These are phyloP conservation scores for Paraphoma chrysanthemicola DNA, from an alignment of 2,329 filamentous ascomycete species.

Conservation along the genomic window DNA sequence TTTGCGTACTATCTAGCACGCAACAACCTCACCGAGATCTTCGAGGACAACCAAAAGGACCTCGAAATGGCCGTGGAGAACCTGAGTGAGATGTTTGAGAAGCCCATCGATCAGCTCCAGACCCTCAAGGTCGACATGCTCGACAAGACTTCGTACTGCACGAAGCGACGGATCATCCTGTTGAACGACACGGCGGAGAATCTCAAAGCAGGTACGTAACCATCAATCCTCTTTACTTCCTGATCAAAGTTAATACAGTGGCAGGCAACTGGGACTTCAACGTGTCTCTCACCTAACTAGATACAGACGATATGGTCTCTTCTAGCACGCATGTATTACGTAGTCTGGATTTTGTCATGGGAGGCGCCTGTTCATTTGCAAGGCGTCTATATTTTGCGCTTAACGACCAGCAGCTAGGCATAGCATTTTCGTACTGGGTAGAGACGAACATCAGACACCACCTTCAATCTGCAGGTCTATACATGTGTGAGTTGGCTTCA, in stretches of 20 bases:
- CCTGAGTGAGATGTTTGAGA: slow-evolving; percentile 99
- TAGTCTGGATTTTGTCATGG: slow-evolving; percentile 11
- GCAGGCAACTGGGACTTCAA: slow-evolving; percentile 44
- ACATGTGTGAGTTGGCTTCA: no score
- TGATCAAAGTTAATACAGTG: slow-evolving; percentile 11
- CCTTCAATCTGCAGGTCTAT: background rate
- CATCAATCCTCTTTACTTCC: background rate
- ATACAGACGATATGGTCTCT: background rate
- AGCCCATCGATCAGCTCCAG: slow-evolving; percentile 85
- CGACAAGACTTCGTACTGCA: slow-evolving; percentile 98
- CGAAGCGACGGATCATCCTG: slow-evolving; percentile 86
- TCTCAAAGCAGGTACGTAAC: slow-evolving; percentile 76
- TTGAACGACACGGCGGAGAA: slow-evolving; percentile 94
- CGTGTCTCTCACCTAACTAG: slow-evolving; percentile 23
- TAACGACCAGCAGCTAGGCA: background rate
- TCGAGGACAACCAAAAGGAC: slow-evolving; percentile 98
- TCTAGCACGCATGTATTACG: slow-evolving; percentile 11
- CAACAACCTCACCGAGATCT: slow-evolving; percentile 96
- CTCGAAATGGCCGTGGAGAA: slow-evolving; percentile 96
- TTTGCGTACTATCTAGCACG: slow-evolving; percentile 97
- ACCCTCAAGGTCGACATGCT: slow-evolving; percentile 95
- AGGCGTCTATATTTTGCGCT: background rate
- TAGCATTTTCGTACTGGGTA: background rate
- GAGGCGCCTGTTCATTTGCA: background rate
- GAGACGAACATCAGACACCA: background rate